Conservation (phyloP, 2,329 filamentous ascomycete species). For the Penicillium sp. region DNA sequence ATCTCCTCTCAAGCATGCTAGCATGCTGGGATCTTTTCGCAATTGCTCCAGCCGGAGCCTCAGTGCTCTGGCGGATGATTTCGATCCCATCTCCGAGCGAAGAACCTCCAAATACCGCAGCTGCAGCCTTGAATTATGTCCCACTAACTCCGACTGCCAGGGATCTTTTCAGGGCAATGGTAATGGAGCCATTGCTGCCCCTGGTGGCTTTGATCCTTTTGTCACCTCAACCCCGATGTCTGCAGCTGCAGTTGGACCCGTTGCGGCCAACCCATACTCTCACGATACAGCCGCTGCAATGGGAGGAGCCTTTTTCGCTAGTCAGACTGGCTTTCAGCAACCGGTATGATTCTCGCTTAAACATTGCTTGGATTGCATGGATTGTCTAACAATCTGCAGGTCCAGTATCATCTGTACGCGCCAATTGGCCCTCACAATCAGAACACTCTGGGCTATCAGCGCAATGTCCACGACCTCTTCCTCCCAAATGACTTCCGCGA, state of each 20-base stretch:
- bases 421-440: constrained; percentile 80
- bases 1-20: background rate
- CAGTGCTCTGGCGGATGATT: constrained; percentile 26
- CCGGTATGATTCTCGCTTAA: constrained; percentile 50
- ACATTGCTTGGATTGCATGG: background rate
- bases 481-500: constrained; percentile 82
- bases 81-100: constrained; percentile 11
- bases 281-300: constrained; percentile 63
- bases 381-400: constrained; percentile 42
- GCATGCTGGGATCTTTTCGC: constrained; percentile 6
- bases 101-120: constrained; percentile 5
- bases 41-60: constrained; percentile 16
- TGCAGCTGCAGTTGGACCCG: constrained; percentile 44
- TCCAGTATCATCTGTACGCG: constrained; percentile 91
- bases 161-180: constrained; percentile 46
- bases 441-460: constrained; percentile 79
- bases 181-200: constrained; percentile 51
- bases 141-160: constrained; percentile 26
- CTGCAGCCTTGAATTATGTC: constrained; percentile 8
- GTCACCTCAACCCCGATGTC: constrained; percentile 55
- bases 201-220: constrained; percentile 63
- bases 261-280: constrained; percentile 72
- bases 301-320: constrained; percentile 64
- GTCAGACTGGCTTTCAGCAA: constrained; percentile 59
- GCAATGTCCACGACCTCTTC: constrained; percentile 86